A percentile compares a stretch with the other conserved stretches of the same genome.
These are phyloP conservation scores for Botryobasidium botryosum DNA, from an alignment of 768 basidiomycete genomes.

Conservation along the genomic window DNA sequence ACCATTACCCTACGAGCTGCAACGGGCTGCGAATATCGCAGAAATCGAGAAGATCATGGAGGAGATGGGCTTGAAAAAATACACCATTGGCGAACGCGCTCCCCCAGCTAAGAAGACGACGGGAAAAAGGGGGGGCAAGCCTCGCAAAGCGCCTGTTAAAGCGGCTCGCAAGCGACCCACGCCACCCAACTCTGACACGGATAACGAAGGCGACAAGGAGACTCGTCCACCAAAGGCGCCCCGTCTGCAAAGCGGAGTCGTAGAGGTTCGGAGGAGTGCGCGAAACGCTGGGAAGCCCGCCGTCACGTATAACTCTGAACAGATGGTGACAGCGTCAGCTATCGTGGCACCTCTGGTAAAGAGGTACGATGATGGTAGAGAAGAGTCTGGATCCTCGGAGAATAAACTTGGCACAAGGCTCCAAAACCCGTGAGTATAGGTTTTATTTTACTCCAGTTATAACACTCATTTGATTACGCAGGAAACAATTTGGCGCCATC, in stretches of 20 bases:
- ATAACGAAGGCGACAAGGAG: not conserved
- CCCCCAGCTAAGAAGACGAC: conserved; percentile 21
- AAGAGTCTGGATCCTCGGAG: conserved; percentile 3
- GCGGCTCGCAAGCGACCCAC: not conserved
- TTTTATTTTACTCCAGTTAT: too few species aligned
- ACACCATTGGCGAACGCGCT: too few species aligned
- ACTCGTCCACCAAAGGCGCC: too few species aligned
- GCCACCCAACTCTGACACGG: too few species aligned
- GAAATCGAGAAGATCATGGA: conserved; percentile 31
- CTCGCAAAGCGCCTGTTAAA: conserved; percentile 1
- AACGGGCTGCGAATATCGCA: conserved; percentile 23
- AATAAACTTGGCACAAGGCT: conserved; percentile 16
- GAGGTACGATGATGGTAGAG: conserved; percentile 18
- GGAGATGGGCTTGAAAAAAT: conserved; percentile 29
- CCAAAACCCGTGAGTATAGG: too few species aligned
- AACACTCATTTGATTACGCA: conserved; percentile 21
- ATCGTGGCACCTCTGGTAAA: conserved; percentile 15
- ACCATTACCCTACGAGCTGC: conserved; percentile 22
- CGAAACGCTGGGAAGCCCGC: conserved; percentile 39
- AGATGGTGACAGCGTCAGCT: conserved; percentile 13
- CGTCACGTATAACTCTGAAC: conserved; percentile 37
- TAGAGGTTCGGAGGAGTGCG: conserved; percentile 43
- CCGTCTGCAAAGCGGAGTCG: too few species aligned
- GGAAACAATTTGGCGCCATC: conserved; percentile 66
- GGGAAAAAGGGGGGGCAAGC: conserved; percentile 13